phyloP scores from a whole-genome alignment of 192 early-diverging fungal species.

The Lunasporangiospora selenospora region DNA sequence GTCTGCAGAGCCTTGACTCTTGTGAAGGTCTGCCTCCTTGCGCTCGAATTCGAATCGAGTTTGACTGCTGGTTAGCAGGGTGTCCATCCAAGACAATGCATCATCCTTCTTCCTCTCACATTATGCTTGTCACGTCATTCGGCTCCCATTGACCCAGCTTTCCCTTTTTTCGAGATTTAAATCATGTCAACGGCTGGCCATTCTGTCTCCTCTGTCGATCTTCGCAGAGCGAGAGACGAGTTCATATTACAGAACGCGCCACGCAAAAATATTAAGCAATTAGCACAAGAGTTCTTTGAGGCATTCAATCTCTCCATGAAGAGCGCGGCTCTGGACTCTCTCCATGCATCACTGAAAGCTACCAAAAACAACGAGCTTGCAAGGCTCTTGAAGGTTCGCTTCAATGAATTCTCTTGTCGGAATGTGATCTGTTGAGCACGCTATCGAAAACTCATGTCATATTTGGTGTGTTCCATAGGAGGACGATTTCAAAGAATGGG shows the following conservation, averaged over 20 bases:
- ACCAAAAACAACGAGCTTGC: constrained; percentile 7
- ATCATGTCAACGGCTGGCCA: no score
- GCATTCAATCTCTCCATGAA: constrained; percentile 6
- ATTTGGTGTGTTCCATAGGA: constrained; percentile 4
- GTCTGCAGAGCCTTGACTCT: constrained; percentile 14
- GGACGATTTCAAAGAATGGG: constrained; percentile 15
- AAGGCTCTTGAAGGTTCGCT: constrained; percentile 5
- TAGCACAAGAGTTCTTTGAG: constrained; percentile 3
- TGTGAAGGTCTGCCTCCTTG: constrained; percentile 25
- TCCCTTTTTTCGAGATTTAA: no score
- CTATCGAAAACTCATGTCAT: constrained; percentile 4
- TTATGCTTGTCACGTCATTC: no score
- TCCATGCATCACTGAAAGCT: constrained; percentile 7
- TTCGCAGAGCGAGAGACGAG: constrained; percentile 2
- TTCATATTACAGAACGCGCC: background rate
- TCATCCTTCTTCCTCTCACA: no score
- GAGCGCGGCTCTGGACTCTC: constrained; percentile 4
- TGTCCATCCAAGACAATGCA: constrained; percentile 16
- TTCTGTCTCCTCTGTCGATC: no score
- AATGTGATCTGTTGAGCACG: background rate
- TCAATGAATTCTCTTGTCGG: background rate
- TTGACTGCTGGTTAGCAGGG: constrained; percentile 24
- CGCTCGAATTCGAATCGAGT: constrained; percentile 36
- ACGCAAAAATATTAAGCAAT: constrained; percentile 16
- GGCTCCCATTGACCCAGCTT: no score